These are phyloP conservation scores for Aspergillus pseudoviridinutans DNA, from an alignment of 2,329 filamentous ascomycete species.

Conservation along the genomic window DNA sequence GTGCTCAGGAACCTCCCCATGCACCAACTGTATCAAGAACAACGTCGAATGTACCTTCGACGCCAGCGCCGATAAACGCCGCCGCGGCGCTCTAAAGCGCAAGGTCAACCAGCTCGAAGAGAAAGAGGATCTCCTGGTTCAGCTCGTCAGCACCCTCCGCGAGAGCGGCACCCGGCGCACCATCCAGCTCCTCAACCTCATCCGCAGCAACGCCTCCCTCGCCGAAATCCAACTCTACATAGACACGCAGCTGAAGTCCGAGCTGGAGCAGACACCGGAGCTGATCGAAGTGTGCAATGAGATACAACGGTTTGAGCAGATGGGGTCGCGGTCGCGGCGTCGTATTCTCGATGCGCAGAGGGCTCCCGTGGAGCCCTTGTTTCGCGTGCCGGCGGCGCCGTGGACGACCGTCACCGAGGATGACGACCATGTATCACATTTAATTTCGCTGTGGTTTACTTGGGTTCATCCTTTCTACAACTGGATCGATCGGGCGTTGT, in stretches of 20 bases:
- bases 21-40: conserved; percentile 20
- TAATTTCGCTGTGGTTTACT: conserved; percentile 30
- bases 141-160: conserved; percentile 20
- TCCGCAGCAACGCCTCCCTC: conserved; percentile 25
- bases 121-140: conserved; percentile 22
- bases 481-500: conserved; percentile 30
- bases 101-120: conserved; percentile 23
- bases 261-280: conserved; percentile 19
- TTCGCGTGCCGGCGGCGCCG: conserved; percentile 23
- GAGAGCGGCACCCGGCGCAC: conserved; percentile 16
- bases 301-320: conserved; percentile 13
- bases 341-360: conserved; percentile 14
- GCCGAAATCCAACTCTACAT: conserved; percentile 24
- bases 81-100: conserved; percentile 22
- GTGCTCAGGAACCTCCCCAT: conserved; percentile 22
- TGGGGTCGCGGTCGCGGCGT: conserved; percentile 12
- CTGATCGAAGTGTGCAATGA: conserved; percentile 16
- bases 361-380: conserved; percentile 16
- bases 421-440: conserved; percentile 26
- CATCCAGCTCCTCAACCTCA: conserved; percentile 21
- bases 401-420: conserved; percentile 27
- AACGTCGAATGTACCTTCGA: conserved; percentile 21
- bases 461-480: conserved; percentile 30
- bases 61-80: conserved; percentile 18
- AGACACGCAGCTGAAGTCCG: conserved; percentile 17